Conservation (phyloP, 306 rosid genomes). For the Cicer chorassanicum region DNA sequence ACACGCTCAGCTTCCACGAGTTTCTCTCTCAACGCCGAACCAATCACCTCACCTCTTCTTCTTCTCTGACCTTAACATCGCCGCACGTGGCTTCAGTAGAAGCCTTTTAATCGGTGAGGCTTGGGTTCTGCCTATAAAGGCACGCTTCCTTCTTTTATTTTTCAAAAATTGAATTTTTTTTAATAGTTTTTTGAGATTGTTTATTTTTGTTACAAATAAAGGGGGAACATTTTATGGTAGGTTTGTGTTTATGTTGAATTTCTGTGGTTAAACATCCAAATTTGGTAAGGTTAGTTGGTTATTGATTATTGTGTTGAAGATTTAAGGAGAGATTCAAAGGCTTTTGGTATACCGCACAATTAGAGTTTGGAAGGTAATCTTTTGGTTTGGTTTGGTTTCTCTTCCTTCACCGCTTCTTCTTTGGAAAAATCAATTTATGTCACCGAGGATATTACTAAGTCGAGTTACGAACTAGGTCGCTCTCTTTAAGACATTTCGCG, state of each 20-base stretch:
- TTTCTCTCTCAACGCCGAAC: slow-evolving; percentile 65
- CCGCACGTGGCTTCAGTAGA: slow-evolving; percentile 76
- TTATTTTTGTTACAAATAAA: background rate
- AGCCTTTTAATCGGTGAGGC: slow-evolving; percentile 76
- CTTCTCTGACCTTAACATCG: slow-evolving; percentile 78
- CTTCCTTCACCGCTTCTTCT: no score
- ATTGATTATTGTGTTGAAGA: slow-evolving; percentile 91
- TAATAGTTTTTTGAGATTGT: background rate
- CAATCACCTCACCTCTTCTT: slow-evolving; percentile 71
- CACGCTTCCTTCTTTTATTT: slow-evolving; percentile 20
- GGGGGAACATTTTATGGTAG: slow-evolving; percentile 39
- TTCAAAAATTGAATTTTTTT: no score
- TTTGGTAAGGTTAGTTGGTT: slow-evolving; percentile 62
- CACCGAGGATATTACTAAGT: no score
- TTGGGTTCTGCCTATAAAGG: slow-evolving; percentile 86
- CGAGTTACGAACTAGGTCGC: no score
- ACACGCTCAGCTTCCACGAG: slow-evolving; percentile 36
- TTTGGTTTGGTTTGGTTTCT: no score
- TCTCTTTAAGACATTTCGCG: no score
- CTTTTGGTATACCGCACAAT: slow-evolving; percentile 45
- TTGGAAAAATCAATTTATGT: no score
- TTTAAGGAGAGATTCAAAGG: slow-evolving; percentile 87
- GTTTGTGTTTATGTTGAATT: slow-evolving; percentile 38
- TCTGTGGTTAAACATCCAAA: slow-evolving; percentile 87
- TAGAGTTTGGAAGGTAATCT: no score